Conservation (phyloP, 805 yeast genomes). For the Pichia deserticola region DNA sequence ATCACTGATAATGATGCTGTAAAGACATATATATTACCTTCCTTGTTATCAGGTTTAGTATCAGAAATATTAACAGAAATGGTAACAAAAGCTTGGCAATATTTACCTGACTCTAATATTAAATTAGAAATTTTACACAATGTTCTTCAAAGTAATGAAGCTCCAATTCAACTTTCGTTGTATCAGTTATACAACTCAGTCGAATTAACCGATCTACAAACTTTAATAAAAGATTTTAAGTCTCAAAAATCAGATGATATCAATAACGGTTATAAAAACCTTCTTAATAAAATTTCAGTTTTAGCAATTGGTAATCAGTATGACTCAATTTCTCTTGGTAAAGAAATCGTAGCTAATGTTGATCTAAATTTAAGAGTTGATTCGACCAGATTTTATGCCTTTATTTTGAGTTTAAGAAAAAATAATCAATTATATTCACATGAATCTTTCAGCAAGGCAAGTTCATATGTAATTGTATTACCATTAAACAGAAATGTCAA, state of each 20-base stretch:
- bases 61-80: slow-evolving; percentile 22
- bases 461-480: slow-evolving; percentile 36
- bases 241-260: slow-evolving; percentile 15
- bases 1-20: slow-evolving; percentile 14
- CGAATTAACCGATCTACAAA: slow-evolving; percentile 25
- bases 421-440: slow-evolving; percentile 34
- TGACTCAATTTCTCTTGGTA: slow-evolving; percentile 23
- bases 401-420: slow-evolving; percentile 41
- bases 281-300: slow-evolving; percentile 14
- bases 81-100: slow-evolving; percentile 24
- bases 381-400: slow-evolving; percentile 33
- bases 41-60: slow-evolving; percentile 25
- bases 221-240: slow-evolving; percentile 19
- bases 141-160: slow-evolving; percentile 29
- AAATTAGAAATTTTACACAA: slow-evolving; percentile 31
- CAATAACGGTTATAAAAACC: slow-evolving; percentile 21
- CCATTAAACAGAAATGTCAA: slow-evolving; percentile 34
- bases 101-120: slow-evolving; percentile 26
- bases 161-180: slow-evolving; percentile 36
- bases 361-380: slow-evolving; percentile 13
- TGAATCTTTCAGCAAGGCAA: slow-evolving; percentile 17
- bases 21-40: slow-evolving; percentile 26
- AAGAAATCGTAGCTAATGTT: slow-evolving; percentile 17
- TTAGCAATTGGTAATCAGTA: slow-evolving; percentile 25
- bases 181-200: slow-evolving; percentile 32